Evolutionary conservation across 768 basidiomycete species (phyloP).

Genomic region (Lyophyllum shimeji): DNA sequence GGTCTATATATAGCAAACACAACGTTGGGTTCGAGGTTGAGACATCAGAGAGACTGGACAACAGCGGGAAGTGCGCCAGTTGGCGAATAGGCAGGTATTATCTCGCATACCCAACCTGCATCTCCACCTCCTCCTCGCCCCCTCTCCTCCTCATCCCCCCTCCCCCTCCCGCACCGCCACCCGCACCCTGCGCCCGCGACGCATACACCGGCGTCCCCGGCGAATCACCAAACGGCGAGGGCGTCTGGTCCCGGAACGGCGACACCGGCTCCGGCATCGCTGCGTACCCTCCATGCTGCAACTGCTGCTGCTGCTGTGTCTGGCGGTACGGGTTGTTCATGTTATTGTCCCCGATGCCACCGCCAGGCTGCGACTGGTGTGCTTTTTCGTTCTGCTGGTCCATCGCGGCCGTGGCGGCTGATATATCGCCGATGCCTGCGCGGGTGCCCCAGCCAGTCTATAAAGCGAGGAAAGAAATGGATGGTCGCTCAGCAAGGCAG

Average conservation of each 20-base stretch:
- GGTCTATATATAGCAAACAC: neutral
- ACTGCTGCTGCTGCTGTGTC: constrained; percentile 24
- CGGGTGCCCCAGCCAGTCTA: constrained; percentile 96
- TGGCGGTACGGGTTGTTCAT: constrained; percentile 5
- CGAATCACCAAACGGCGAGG: constrained; percentile 25
- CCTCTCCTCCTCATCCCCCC: constrained; percentile 22
- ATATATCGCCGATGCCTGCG: constrained; percentile 85
- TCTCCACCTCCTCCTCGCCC: constrained; percentile 31
- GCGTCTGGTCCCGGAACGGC: constrained; percentile 28
- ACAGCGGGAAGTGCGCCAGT: too few species aligned
- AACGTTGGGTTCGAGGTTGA: neutral
- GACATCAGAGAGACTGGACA: too few species aligned
- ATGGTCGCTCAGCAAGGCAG: neutral
- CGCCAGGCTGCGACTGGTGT: constrained; percentile 25
- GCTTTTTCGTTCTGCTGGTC: constrained; percentile 40
- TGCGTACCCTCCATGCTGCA: constrained; percentile 1
- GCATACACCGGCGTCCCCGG: constrained; percentile 23
- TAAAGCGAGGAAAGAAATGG: neutral
- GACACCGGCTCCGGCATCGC: constrained; percentile 18
- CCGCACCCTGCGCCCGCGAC: constrained; percentile 8
- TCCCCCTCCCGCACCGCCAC: too few species aligned
- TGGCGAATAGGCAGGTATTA: constrained; percentile 10
- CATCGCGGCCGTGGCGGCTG: constrained; percentile 71
- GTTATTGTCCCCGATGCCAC: constrained; percentile 19
- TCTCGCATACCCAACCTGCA: constrained; percentile 37